phyloP scores from a whole-genome alignment of 257 asterid species.

The Solanum boliviense region DNA sequence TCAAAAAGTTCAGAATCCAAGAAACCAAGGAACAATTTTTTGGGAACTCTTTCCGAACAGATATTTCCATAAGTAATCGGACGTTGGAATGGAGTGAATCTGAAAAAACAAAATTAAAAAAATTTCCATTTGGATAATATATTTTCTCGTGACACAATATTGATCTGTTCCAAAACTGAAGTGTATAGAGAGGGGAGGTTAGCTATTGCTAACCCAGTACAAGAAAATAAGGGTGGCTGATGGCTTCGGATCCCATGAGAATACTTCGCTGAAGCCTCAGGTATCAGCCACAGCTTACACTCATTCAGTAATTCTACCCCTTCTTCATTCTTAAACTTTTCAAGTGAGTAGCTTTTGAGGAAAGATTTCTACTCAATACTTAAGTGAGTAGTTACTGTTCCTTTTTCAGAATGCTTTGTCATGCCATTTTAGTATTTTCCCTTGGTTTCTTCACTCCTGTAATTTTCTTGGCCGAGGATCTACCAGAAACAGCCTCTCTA shows the following conservation, averaged over 20 bases:
- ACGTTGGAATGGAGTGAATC: neutral
- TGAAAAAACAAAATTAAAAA: neutral
- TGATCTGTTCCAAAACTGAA: neutral
- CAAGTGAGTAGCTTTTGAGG: neutral
- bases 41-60: neutral
- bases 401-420: neutral
- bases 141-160: neutral
- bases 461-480: neutral
- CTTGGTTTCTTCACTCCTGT: neutral
- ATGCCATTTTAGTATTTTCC: neutral
- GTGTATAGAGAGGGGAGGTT: neutral
- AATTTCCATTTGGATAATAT: neutral
- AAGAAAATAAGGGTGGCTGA: neutral
- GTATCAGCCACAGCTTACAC: neutral
- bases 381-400: neutral
- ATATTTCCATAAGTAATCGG: neutral
- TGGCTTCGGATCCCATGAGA: neutral
- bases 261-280: neutral
- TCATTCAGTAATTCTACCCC: neutral
- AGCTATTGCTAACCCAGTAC: neutral
- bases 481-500: neutral
- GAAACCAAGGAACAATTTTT: neutral
- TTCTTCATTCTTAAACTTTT: neutral
- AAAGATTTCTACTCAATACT: neutral
- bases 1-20: neutral